Evolutionary conservation across 2,329 filamentous ascomycete genomes (phyloP), one percentile per base, ranked within the genome.

Genomic region (Onygenales sp.): DNA sequence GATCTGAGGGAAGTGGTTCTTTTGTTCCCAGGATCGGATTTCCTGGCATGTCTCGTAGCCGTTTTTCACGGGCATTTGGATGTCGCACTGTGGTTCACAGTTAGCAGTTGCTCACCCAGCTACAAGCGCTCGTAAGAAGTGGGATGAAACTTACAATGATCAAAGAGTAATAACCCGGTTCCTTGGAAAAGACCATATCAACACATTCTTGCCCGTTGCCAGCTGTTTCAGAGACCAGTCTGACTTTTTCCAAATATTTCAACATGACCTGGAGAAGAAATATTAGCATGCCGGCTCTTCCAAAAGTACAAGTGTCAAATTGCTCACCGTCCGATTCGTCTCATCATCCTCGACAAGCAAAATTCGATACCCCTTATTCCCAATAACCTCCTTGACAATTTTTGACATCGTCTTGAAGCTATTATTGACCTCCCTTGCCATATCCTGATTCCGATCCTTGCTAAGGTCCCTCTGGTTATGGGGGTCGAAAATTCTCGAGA

Each of bases 41-140:
- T 75, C 73, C 48, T 64, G 67, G 56, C 72, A 75, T 2, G 73
- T 75, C 45, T 76, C 71, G 54, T 76, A 75, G 36, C 74, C 74
- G 50, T 76, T 75, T 60, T 75, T 76, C 53, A 74, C 60, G 5
- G 74, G 74, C 74, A 76, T 76, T 61, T 76, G 73, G 45, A 76
- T 76, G 60, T 76, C 74, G 54, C 74, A 76, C 72, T 74, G 45
- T 31, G 17, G 31, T 53, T 21, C 36, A 32, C 33, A 13, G 50
- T 14, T 11, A 33, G 17, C 38, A 45, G 27, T 14, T 10, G 13
- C n/a, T 32, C 44, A 1, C 6, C 21, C 13, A 13, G 27, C 1
- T 27, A 17, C 38, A 33, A 10, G 17, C 2, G 48, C 41, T 14
- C 7, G 11, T 44, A 36, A 52, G 13, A n/a, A 13, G 11, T 21